These are phyloP conservation scores for Fennellomyces sp. DNA, from an alignment of 371 early-diverging fungal genomes.

Conservation along the genomic window DNA sequence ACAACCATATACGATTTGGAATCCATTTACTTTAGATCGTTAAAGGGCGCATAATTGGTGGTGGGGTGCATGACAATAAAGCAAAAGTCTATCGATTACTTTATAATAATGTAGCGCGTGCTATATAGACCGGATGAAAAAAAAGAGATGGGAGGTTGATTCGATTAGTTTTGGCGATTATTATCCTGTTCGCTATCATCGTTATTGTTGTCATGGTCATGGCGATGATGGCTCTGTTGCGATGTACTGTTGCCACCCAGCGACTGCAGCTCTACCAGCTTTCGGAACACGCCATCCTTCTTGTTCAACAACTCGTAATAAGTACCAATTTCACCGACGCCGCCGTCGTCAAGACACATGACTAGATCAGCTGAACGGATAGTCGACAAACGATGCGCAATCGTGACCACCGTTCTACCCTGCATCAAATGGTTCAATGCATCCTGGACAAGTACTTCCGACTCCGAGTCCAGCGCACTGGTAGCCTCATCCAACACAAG, in stretches of 20 bases:
- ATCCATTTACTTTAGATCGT: constrained; percentile 43
- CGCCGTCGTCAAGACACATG: constrained; percentile 63
- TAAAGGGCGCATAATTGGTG: constrained; percentile 20
- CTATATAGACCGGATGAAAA: not conserved
- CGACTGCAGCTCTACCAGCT: constrained; percentile 47
- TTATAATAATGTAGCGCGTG: constrained; percentile 2
- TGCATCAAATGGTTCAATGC: constrained; percentile 62
- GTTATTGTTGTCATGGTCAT: not conserved
- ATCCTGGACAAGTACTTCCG: constrained; percentile 63
- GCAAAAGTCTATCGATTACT: not conserved
- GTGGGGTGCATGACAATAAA: not conserved
- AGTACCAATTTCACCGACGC: constrained; percentile 61
- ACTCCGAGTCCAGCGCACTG: constrained; percentile 78
- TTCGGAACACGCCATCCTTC: constrained; percentile 58
- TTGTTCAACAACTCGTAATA: constrained; percentile 56
- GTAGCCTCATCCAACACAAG: constrained; percentile 92
- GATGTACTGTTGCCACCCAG: constrained; percentile 19
- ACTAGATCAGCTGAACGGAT: constrained; percentile 70
- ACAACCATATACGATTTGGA: constrained; percentile 47
- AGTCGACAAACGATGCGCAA: constrained; percentile 76
- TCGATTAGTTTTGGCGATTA: not conserved
- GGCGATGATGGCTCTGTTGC: not conserved
- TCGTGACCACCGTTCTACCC: constrained; percentile 68
- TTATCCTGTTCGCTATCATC: not conserved
- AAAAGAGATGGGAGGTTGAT: not conserved